Evolutionary conservation across 1,284 basidiomycete genomes (phyloP).

Genomic region (Schizophyllum amplum): DNA sequence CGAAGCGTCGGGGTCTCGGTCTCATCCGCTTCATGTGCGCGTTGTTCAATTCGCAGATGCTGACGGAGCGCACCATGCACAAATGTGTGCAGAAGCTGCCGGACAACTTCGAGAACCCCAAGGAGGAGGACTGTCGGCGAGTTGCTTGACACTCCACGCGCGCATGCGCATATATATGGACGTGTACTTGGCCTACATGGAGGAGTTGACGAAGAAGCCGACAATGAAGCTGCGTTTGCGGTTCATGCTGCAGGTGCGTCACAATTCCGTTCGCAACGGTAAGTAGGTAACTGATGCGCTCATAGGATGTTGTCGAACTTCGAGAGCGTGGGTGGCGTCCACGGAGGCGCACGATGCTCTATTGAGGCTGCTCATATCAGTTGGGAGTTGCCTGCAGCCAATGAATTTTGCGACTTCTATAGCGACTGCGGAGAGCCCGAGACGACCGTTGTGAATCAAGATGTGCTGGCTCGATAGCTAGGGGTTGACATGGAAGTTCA

Average conservation of each 20-base stretch:
- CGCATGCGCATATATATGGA: conserved; percentile 85
- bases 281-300: not conserved
- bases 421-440: too few relatives aligned
- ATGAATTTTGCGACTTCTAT: too few relatives aligned
- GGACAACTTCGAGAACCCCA: conserved; percentile 87
- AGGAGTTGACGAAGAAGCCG: conserved; percentile 65
- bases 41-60: conserved; percentile 94
- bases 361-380: too few relatives aligned
- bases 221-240: conserved; percentile 84
- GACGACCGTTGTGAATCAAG: too few relatives aligned
- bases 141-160: conserved; percentile 74
- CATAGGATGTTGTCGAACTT: conserved; percentile 83
- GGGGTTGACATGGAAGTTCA: too few relatives aligned
- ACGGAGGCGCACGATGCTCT: too few relatives aligned
- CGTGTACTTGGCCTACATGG: conserved; percentile 90
- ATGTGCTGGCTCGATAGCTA: too few relatives aligned
- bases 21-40: conserved; percentile 97
- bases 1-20: conserved; percentile 94
- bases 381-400: too few relatives aligned
- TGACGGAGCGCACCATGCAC: conserved; percentile 93
- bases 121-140: conserved; percentile 95
- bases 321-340: conserved; percentile 78
- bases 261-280: not conserved
- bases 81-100: conserved; percentile 94
- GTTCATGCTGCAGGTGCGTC: conserved; percentile 87